Base-by-base conservation (phyloP, 192 early-diverging fungal genomes). In the Phycomyces nitens region DNA sequence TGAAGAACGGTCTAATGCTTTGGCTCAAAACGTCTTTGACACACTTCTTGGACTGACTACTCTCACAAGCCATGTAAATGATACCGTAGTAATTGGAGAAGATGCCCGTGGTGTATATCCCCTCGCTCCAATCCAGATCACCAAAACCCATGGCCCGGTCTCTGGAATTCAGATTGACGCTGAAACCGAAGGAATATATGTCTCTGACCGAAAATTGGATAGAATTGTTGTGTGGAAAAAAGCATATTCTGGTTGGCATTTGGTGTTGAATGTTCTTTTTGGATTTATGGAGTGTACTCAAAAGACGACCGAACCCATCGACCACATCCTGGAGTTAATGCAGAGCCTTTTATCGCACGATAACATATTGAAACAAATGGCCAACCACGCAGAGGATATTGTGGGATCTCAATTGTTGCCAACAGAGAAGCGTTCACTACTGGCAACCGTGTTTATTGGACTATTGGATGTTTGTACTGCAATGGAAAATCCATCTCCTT, bases 181-280 rank as follows among this genome's bases (percentile, higher is more conserved):
- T 22, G 52, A 42, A 10, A 65, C 57, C 4, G 34, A 56, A 23
- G 70, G 63, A 39, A 23, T 20, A 34, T 12, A 62, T 6, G 11
- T 65, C 16, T 71, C 70, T 3, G 34, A 38, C 9, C 11, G 34
- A 5, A 39, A 58, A 5, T 47, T 53, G 21, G 12, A 52, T 12
- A 63, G 70, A 1, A 47, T 66, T 23, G 21, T 71, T n/a, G 50
- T 53, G 44, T 71, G 65, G 58, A 22, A 51, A 27, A 18, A n/a
- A 2, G 7, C 23, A 18, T 71, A 71, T 50, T 71, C 70, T 16
- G 70, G 64, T 6, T 71, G 70, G 70, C 38, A 57, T 43, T 53
- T 71, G 21, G 11, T 71, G 29, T 44, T 56, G 18, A 41, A 26
- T 38, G 42, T 62, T 0, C 29, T 72, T 3, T 43, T 53, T 50